These are phyloP conservation scores for Emmonsiellopsis sp. DNA, from an alignment of 2,329 filamentous ascomycete genomes.

Conservation along the genomic window DNA sequence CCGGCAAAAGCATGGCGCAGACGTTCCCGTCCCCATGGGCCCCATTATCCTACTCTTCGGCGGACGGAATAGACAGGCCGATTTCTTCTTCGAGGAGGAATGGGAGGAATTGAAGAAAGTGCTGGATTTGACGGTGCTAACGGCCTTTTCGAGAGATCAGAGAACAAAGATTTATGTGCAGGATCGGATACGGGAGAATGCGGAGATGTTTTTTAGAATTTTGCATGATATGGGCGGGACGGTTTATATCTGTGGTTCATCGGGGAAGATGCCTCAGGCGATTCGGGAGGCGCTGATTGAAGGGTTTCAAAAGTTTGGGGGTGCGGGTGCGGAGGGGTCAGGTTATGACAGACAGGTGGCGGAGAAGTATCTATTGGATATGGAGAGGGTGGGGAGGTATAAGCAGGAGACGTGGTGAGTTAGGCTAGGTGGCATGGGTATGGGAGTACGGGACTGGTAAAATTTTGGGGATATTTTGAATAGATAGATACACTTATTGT, in stretches of 20 bases:
- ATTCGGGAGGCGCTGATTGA: conserved; percentile 59
- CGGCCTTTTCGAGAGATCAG: conserved; percentile 66
- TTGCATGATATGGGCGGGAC: conserved; percentile 44
- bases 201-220: conserved; percentile 41
- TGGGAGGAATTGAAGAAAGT: conserved; percentile 48
- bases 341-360: conserved; percentile 38
- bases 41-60: conserved; percentile 69
- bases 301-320: conserved; percentile 42
- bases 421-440: neutral
- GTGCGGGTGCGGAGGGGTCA: conserved; percentile 19
- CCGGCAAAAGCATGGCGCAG: conserved; percentile 19
- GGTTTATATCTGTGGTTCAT: conserved; percentile 46
- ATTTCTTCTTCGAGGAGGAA: conserved; percentile 75
- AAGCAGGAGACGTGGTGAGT: conserved; percentile 61
- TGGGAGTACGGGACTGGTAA: neutral
- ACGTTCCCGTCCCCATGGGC: conserved; percentile 23
- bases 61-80: conserved; percentile 62
- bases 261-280: conserved; percentile 62
- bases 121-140: conserved; percentile 45
- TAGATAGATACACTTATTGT: neutral
- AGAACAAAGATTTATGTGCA: conserved; percentile 59
- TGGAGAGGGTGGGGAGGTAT: conserved; percentile 56
- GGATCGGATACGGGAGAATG: conserved; percentile 48
- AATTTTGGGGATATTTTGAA: neutral
- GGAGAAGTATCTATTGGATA: conserved; percentile 44